A percentile compares a stretch with the other conserved stretches of the same genome.
These are phyloP conservation scores for Clonostachys rhizophaga DNA, from an alignment of 2,329 filamentous ascomycete genomes.

Conservation along the genomic window DNA sequence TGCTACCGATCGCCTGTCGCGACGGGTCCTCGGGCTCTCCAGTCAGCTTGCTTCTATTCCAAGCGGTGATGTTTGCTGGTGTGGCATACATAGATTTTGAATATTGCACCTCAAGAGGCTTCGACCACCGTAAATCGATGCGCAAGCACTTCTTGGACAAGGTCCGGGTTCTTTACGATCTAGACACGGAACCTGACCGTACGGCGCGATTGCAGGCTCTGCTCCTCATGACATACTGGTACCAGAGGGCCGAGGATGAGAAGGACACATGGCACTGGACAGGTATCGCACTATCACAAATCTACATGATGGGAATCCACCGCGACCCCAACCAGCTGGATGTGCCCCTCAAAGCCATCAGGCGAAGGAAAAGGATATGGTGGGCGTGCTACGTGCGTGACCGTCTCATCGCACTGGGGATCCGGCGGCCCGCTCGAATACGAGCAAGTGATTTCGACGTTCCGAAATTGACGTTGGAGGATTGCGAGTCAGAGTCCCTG, in stretches of 20 bases:
- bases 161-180: conserved; percentile 58
- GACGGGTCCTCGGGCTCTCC: conserved; percentile 59
- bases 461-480: conserved; percentile 77
- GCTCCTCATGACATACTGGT: conserved; percentile 94
- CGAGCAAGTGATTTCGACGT: conserved; percentile 93
- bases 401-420: conserved; percentile 84
- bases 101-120: conserved; percentile 67
- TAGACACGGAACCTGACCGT: conserved; percentile 89
- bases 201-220: conserved; percentile 84
- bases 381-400: conserved; percentile 98
- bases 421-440: conserved; percentile 88
- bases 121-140: conserved; percentile 32
- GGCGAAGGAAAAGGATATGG: conserved; percentile 93
- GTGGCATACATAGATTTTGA: conserved; percentile 84
- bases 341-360: conserved; percentile 70
- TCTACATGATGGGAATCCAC: conserved; percentile 89
- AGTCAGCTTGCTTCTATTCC: conserved; percentile 83
- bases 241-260: conserved; percentile 84
- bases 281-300: conserved; percentile 91
- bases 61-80: conserved; percentile 91
- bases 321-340: conserved; percentile 74
- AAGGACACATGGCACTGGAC: conserved; percentile 99
- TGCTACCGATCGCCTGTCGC: not conserved
- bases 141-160: too few relatives aligned
- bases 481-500: conserved; percentile 64